These are phyloP conservation scores for Dioscorea zingiberensis DNA, from an alignment of 106 monocot genomes.

Conservation along the genomic window DNA sequence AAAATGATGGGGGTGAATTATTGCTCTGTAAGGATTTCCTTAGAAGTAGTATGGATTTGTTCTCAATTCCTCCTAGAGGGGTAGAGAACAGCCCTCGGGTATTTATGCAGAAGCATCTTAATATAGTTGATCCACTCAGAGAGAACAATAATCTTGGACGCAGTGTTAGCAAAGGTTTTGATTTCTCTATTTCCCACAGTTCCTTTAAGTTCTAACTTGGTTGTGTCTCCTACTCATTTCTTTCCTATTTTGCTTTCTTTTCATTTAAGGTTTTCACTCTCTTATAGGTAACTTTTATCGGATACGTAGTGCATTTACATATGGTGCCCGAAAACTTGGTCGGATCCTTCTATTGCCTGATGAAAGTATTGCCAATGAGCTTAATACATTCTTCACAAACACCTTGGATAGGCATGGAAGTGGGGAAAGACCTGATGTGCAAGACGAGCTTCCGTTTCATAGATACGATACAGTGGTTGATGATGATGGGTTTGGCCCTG, in stretches of 20 bases:
- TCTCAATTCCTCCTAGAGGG: constrained; percentile 25
- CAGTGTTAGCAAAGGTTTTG: constrained; percentile 79
- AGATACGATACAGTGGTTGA: neutral
- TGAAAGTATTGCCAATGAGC: constrained; percentile 39
- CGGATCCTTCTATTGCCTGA: constrained; percentile 42
- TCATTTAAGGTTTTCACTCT: neutral
- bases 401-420: constrained; percentile 70
- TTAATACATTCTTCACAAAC: constrained; percentile 63
- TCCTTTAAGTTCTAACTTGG: neutral
- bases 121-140: constrained; percentile 88
- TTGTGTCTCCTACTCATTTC: neutral
- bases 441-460: constrained; percentile 8
- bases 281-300: constrained; percentile 72
- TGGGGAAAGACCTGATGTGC: constrained; percentile 69
- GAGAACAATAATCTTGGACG: constrained; percentile 91
- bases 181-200: neutral
- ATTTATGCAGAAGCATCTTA: constrained; percentile 70
- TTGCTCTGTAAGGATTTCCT: constrained; percentile 69
- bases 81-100: constrained; percentile 26
- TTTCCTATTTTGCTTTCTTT: neutral
- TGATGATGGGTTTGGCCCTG: neutral
- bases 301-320: constrained; percentile 82
- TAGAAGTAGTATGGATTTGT: constrained; percentile 33
- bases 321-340: constrained; percentile 82
- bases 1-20: constrained; percentile 39